These are phyloP conservation scores for Leptodermis oblonga DNA, from an alignment of 257 asterid genomes.

Conservation along the genomic window DNA sequence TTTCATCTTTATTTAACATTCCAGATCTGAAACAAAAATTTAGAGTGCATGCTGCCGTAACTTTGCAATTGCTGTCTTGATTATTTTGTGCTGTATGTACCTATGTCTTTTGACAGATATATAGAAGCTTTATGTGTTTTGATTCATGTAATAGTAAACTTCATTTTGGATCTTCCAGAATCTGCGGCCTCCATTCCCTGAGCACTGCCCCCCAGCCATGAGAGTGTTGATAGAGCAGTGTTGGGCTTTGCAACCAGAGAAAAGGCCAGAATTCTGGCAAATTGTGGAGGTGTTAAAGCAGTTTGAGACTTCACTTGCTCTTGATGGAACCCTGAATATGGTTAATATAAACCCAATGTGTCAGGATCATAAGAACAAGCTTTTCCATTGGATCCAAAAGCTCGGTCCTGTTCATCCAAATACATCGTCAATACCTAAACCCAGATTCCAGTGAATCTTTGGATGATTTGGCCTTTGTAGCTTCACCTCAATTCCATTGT, in stretches of 20 bases:
- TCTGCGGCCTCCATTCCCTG: constrained; percentile 32
- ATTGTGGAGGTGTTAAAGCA: constrained; percentile 37
- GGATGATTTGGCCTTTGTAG: constrained; percentile 17
- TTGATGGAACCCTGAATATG: constrained; percentile 40
- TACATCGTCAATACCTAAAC: constrained; percentile 29
- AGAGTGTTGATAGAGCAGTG: constrained; percentile 40
- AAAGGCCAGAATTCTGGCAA: constrained; percentile 51
- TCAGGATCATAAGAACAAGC: constrained; percentile 38
- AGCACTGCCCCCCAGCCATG: constrained; percentile 32
- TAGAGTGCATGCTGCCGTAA: background rate
- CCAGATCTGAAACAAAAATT: background rate
- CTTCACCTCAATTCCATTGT: constrained; percentile 17
- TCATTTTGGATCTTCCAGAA: constrained; percentile 21
- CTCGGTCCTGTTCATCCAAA: constrained; percentile 35
- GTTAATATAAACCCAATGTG: constrained; percentile 22
- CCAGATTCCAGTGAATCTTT: constrained; percentile 28
- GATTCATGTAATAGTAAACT: background rate
- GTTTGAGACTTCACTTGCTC: constrained; percentile 34
- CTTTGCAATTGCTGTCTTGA: background rate
- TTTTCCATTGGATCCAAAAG: constrained; percentile 46
- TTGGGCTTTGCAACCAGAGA: constrained; percentile 41
- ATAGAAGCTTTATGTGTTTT: background rate
- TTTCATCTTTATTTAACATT: background rate
- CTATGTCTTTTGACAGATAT: background rate
- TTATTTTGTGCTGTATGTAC: background rate